Conservation (phyloP, 2,329 filamentous ascomycete species). For the Colletotrichum sp. region DNA sequence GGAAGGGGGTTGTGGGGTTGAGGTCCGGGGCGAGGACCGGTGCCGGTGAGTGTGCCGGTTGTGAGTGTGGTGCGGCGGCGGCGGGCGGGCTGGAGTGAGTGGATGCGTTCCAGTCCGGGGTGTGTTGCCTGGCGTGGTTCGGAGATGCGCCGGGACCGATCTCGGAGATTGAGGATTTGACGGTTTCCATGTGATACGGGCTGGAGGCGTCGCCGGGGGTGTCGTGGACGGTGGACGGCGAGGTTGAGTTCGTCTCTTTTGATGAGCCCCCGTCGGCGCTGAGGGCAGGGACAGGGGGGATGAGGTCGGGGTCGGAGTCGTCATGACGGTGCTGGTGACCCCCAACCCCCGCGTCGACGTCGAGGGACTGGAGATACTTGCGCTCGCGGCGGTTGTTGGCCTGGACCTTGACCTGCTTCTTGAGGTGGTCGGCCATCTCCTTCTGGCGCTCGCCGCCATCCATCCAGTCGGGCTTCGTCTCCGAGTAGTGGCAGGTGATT, state of each 20-base stretch:
- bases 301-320: constrained; percentile 3
- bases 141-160: constrained; percentile 6
- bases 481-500: constrained; percentile 60
- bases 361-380: constrained; percentile 50
- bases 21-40: neutral
- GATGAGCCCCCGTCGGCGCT: constrained; percentile 8
- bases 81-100: neutral
- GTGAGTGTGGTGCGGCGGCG: neutral
- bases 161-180: constrained; percentile 20
- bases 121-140: neutral
- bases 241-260: constrained; percentile 5
- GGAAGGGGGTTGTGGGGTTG: neutral
- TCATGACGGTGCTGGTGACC: neutral
- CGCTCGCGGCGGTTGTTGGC: constrained; percentile 39
- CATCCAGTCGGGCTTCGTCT: constrained; percentile 63
- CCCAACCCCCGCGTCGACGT: neutral
- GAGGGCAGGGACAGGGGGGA: constrained; percentile 11
- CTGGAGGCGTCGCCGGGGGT: constrained; percentile 13
- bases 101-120: neutral
- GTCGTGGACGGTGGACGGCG: constrained; percentile 17
- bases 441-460: constrained; percentile 39
- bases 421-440: constrained; percentile 27
- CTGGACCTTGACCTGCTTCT: constrained; percentile 27
- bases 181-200: constrained; percentile 16
- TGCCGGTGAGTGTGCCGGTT: neutral